Base-by-base conservation (phyloP, 164 flowering plant genomes). In the Magnolia officinalis region DNA sequence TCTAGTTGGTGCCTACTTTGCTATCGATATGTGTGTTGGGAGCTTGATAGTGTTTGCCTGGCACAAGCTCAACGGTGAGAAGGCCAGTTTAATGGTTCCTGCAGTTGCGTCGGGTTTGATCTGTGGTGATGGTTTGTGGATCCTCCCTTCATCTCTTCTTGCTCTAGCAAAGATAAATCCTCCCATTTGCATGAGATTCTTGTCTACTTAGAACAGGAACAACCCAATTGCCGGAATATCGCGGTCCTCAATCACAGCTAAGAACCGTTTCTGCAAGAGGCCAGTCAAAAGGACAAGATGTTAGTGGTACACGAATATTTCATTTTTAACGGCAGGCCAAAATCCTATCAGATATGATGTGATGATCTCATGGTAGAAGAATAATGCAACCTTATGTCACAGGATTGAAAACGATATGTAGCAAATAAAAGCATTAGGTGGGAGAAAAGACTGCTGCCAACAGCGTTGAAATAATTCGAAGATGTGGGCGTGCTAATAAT, bases 11-110 rank as follows among this genome's bases (percentile, higher is more conserved):
- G 97, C 90, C 0, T 87, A 83, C 73, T 94, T 96, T 74, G 97
- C 98, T 0, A 88, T 95, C 11, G 99, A 95, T 72, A 95, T 95
- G 99, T 90, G 96, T 52, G 71, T 93, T 50, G 99, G 99, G 76
- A 93, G 91, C 77, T 75, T 96, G 82, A 58, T 88, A 50, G 97
- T 94, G 83, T 91, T 88, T 55, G 79, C 80, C 14, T 93, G 98
- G 99, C 85, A 87, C 73, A 90, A 81, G 74, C 21, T 93, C 8
- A 82, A 89, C 64, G 74, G 78, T n/a, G 80, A 74, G 50, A 84
- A 84, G 80, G 99, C 99, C 19, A 74, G 69, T 58, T 21, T 91
- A 72, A 88, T 95, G 83, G 80, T 81, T 77, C 84, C 84, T 45
- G 86, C 84, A 18, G 82, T 81, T 55, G 84, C 86, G 67, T 84